Base-by-base conservation (phyloP, 257 asterid genomes). In the Solanum piurae region DNA sequence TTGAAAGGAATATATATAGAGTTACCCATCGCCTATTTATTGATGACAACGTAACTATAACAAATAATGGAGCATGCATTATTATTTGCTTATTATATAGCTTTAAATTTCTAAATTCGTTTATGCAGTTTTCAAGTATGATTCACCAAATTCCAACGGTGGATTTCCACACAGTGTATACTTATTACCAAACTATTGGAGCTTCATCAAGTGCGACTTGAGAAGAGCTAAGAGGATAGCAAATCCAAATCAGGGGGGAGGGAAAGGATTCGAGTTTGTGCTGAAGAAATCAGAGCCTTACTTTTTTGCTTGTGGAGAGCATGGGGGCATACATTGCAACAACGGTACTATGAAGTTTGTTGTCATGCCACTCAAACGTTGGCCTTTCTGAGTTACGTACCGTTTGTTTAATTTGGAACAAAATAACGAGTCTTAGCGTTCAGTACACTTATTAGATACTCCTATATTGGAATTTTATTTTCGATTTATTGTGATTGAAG, bases 291-390 rank as follows among this genome's bases (percentile, higher is more conserved):
- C 90, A 94, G 93, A 90, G 90, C 97, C 98, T 2, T 89, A 95
- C 84, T 95, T 72, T 46, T 95, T 95, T 38, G 96, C 95, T 1
- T 94, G 99, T 36, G 99, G 97, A 40, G 94, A 95, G 64, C 90
- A 82, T 29, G 52, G 52, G 1, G 99, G 98, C 4, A 16, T 89
- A 37, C 98, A 96, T 84, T 96, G 99, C 93, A 90, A 84, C n/a
- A 88, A 25, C 25, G 99, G 99, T n/a, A 91, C 91, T 64, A 94
- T 96, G 99, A 96, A 95, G 60, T 96, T 96, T 14, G 85, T 92
- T 0, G 93, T 94, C 11, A 93, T 92, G 94, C 98, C 99, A 1
- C 77, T 92, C 46, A 86, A 91, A 76, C 97, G 88, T 42, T 88
- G 93, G 95, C 38, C 80, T 49, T 88, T 4, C 29, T 46, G 4